Conservation (phyloP, 805 yeast species). For the Yarrowia sp. region DNA sequence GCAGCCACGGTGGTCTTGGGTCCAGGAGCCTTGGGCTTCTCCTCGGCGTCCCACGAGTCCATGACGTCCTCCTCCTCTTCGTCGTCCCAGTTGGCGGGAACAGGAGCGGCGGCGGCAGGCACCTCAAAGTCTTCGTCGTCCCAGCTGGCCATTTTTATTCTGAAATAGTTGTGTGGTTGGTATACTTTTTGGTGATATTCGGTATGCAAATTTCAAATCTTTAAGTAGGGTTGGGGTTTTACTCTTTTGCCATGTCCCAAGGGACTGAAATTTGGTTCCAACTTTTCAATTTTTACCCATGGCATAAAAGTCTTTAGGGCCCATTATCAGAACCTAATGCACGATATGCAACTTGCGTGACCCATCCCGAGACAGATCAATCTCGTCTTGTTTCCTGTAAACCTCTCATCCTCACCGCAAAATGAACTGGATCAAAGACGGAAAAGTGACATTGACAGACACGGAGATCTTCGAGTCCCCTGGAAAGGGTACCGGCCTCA, state of each 20-base stretch:
- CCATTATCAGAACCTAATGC: conserved; percentile 18
- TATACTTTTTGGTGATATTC: conserved; percentile 15
- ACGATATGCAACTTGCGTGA: conserved; percentile 7
- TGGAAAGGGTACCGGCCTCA: conserved; percentile 20
- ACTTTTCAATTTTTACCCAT: not conserved
- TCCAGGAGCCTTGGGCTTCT: conserved; percentile 55
- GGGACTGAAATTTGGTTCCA: no score
- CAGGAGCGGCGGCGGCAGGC: conserved; percentile 66
- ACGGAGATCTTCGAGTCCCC: conserved; percentile 15
- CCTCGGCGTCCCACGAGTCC: conserved; percentile 89
- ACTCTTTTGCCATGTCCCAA: conserved; percentile 2
- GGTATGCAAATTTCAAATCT: conserved; percentile 28
- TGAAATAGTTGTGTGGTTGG: not conserved
- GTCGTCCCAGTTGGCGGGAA: conserved; percentile 79
- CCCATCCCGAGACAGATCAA: not conserved
- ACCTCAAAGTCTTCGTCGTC: conserved; percentile 93
- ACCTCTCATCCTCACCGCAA: not conserved
- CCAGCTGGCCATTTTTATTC: conserved; percentile 30
- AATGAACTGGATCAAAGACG: conserved; percentile 31
- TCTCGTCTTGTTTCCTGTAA: no score
- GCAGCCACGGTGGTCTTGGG: conserved; percentile 56
- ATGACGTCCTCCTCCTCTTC: conserved; percentile 79
- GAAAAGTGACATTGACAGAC: conserved; percentile 18
- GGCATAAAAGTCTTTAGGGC: not conserved
- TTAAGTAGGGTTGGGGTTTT: conserved; percentile 25